phyloP scores from a whole-genome alignment of 192 early-diverging fungal species.

The Coemansia sp. region DNA sequence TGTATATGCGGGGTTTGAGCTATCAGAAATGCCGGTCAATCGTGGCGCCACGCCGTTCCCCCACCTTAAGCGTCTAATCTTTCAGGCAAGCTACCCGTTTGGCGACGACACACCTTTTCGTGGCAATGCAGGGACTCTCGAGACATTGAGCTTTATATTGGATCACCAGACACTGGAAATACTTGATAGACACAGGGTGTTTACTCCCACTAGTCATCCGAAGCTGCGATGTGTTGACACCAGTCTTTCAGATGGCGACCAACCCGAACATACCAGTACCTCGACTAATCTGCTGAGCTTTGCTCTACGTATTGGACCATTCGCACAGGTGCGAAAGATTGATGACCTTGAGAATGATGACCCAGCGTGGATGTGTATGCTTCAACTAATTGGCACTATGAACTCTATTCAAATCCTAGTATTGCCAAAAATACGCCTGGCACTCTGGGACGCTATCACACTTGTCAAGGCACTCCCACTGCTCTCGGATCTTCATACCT shows the following conservation, averaged over 20 bases:
- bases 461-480: background rate
- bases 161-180: background rate
- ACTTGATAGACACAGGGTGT: background rate
- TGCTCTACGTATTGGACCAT: background rate
- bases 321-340: background rate
- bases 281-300: background rate
- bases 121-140: background rate
- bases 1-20: background rate
- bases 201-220: background rate
- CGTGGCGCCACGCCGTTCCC: background rate
- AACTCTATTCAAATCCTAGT: background rate
- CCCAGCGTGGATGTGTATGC: background rate
- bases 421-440: background rate
- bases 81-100: background rate
- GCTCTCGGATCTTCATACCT: background rate
- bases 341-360: background rate
- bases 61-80: background rate
- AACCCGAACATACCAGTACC: too few relatives aligned
- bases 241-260: background rate
- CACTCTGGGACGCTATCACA: background rate
- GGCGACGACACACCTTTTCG: background rate
- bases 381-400: background rate
- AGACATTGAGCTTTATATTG: background rate
- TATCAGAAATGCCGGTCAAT: background rate
- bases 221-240: background rate